Base-by-base conservation (phyloP, 495 filamentous ascomycete genomes). In the Paragyromitra xinjiangensis region DNA sequence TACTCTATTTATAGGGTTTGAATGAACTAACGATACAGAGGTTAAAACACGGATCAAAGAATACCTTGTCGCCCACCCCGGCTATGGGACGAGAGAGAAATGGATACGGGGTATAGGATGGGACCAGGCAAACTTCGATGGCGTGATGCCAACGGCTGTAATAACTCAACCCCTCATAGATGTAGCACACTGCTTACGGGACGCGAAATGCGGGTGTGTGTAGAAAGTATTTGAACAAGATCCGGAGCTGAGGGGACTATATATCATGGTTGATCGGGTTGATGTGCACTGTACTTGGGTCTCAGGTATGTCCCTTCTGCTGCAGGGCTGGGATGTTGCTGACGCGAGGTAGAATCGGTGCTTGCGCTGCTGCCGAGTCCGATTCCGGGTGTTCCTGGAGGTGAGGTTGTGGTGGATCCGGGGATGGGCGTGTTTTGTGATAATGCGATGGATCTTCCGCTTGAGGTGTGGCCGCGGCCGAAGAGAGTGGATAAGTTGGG, bases 381-480 rank as follows among this genome's bases (percentile, higher is more conserved):
- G 3, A 71, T 89, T 2, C 87, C 87, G 11, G 82, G 87, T 58
- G 79, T 89, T 12, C 87, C 89, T 0, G 90, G 90, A 1, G 90
- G 90, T 0, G 87, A 90, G 56, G 85, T 91, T 19, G 81, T 89
- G 9, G 83, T 84, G 16, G 79, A 84, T 3, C 89, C 89, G 0
- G 88, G 89, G 1, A 84, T 84, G 78, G 90, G 90, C n/a, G 89
- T 92, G 9, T 91, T 91, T 80, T 92, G 90, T 78, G 90, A 92
- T 79, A 91, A 91, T 80, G 89, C 89, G 1, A 90, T 91, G 86
- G 89, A 90, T 64, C 83, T 90, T 26, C 85, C 90, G 19, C 82
- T 84, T 58, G 81, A 83, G 9, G 64, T 88, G 14, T 90, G 88
- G 85, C 88, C 88, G 1, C 86, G 85, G 66, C 89, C 88, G 0